Base-by-base conservation (phyloP, 306 rosid species). In the Inga leiocalycina region DNA sequence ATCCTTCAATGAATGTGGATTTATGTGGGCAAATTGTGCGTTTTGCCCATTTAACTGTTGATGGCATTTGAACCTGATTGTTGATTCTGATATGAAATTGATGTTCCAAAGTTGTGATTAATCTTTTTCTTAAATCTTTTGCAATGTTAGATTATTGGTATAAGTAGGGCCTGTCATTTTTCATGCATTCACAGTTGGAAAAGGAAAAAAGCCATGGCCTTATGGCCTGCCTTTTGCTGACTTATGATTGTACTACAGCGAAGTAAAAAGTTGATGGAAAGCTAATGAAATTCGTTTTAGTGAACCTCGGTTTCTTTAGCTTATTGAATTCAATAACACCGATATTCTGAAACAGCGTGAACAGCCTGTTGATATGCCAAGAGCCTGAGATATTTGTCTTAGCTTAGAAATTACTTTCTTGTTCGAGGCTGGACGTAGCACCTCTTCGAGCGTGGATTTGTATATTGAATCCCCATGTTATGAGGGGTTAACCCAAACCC, bases 1-100 rank as follows among this genome's bases (percentile, higher is more conserved):
- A 82, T 78, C 85, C 81, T 85, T 87, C 90, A 68, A 51, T 81
- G 79, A 79, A 84, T 84, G 84, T 87, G 89, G 82, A 84, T 78
- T 66, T 81, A 43, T 35, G 78, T 1, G 82, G 84, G 74, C 74
- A 65, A 87, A 87, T 74, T 87, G 78, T 80, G 88, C 86, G 70
- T 78, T 70, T 77, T 54, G 83, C 83, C 75, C 78, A 17, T 45
- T 81, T 83, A 71, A 48, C 69, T 67, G 71, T 71, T 67, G 72
- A 59, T 76, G 87, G 80, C 84, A 16, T 6, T 37, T 65, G 61
- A 85, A 85, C 70, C 71, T 75, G 41, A 78, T 80, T 84, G 83
- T 87, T 85, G 66, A 71, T 86, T 88, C 86, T 87, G 80, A 74
- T 82, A 75, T 85, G 44, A 65, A 76, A 79, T 80, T 80, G 24